Evolutionary conservation across 257 asterid species (phyloP), one percentile per base, ranked within the genome.

Genomic region (Ocimum tenuiflorum): DNA sequence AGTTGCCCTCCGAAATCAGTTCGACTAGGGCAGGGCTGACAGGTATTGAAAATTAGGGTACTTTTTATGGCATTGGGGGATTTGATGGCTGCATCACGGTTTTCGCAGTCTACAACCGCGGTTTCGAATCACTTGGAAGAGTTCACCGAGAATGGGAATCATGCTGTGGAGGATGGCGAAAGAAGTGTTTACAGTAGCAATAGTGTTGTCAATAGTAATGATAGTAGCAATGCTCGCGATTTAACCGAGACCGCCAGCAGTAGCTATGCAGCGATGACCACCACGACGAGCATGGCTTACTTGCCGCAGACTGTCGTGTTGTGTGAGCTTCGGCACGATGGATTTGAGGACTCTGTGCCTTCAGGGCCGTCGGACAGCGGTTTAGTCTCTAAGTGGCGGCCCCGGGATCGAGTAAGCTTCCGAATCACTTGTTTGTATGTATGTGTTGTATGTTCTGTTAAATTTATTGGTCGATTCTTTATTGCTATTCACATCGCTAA

Each of bases 31-130:
- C 91, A 84, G 83, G 96, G 96, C 64, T 83, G 81, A 81, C 39
- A 38, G 45, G 14, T 3, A 56, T 64, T 13, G 63, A 20, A 46
- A 61, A 29, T 43, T 52, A 18, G 70, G 64, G 67, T 65, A 66
- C 22, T 77, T 60, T 64, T 60, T 77, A 90, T 94, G 99, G 99
- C 99, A 88, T 83, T 94, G 92, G 99, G 97, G 59, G 97, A 90
- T 83, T 81, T 90, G 79, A 94, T 94, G 97, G 88, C 87, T 39
- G 90, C 91, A 60, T 90, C 97, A 17, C 80, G 97, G 82, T 86
- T 81, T 76, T 86, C 99, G 20, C 95, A 83, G 73, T 92, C 99
- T 50, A 67, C 96, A 19, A 78, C 87, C 22, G 80, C 78, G 67
- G 85, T 83, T 61, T 65, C 96, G 9, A 86, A 77, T 79, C 96